Base-by-base conservation (phyloP, 345 rosid genomes). In the Gossypium bickii region DNA sequence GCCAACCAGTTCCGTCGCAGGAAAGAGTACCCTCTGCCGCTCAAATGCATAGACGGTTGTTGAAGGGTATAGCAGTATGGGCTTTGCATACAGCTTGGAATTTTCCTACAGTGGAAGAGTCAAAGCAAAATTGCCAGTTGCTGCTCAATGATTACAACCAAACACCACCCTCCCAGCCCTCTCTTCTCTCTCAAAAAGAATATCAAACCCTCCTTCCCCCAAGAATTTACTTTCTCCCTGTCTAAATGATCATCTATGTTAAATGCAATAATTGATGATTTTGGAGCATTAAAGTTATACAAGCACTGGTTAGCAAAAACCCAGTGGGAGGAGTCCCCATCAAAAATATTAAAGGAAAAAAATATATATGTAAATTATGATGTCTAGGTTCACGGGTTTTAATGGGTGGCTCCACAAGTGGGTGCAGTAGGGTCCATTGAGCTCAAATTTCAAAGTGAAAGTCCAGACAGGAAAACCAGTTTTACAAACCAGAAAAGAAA, bases 1-100 rank as follows among this genome's bases (percentile, higher is more conserved):
- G 73, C 73, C 24, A 70, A 70, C 60, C 73, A 70, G 56, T 52
- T 70, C 60, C 34, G 73, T 18, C 45, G 16, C 20, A 70, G 73
- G 60, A 51, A 27, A 4, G 72, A 68, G 15, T 49, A 68, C 29
- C 72, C 72, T 9, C 57, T 27, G 18, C 56, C 58, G 15, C 43
- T 17, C 12, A 51, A 68, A 25, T 68, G 56, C 41, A 25, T 68
- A 41, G 68, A 64, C 59, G 12, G 5, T 20, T 67, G 27, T 68
- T 68, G 44, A 25, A 48, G 25, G 49, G 15, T 29, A n/a, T 64
- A 41, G 25, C 72, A 25, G 72, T 49, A 49, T 49, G 72, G 72
- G 72, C 13, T 38, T 41, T 63, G 13, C 68, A 64, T 48, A 49
- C 58, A 68, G 72, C 58, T 49, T 68, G 72, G 72, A n/a, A 25